Conservation (phyloP, 208 protist species). For the Trypanosoma lewisi region DNA sequence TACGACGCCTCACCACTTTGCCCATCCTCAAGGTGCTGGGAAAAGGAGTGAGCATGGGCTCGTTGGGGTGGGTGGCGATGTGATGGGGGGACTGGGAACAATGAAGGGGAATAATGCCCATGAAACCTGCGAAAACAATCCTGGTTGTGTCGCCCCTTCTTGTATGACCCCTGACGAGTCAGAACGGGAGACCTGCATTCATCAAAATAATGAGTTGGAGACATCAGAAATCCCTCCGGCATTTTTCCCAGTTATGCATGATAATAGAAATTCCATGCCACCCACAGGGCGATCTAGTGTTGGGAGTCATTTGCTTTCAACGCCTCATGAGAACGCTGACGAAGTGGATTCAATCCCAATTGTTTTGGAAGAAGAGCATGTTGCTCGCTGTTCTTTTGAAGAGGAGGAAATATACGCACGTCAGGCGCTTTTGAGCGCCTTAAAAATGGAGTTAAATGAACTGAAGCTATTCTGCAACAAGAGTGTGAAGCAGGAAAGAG, state of each 20-base stretch:
- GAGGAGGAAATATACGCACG: slow-evolving; percentile 2
- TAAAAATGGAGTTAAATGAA: not conserved
- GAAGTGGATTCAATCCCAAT: not conserved
- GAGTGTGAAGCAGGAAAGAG: not conserved
- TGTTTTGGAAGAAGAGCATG: slow-evolving; percentile 4
- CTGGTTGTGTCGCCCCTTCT: not conserved
- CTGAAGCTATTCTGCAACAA: not conserved
- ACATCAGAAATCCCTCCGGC: not conserved
- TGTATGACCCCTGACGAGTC: not conserved
- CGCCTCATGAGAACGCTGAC: not conserved
- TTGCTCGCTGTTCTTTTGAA: not conserved
- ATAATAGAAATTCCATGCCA: not conserved
- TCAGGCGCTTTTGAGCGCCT: not conserved
- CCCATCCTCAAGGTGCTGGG: not conserved
- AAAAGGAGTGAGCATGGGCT: not conserved
- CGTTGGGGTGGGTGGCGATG: not conserved
- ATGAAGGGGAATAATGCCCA: not conserved
- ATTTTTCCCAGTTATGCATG: not conserved
- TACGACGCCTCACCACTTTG: not conserved
- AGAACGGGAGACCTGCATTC: no score
- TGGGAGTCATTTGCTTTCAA: not conserved
- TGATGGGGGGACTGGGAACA: not conserved
- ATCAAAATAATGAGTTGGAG: not conserved
- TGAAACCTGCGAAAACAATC: not conserved
- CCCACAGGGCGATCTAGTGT: not conserved